These are phyloP conservation scores for Lepraria neglecta DNA, from an alignment of 495 filamentous ascomycete genomes.

Conservation along the genomic window DNA sequence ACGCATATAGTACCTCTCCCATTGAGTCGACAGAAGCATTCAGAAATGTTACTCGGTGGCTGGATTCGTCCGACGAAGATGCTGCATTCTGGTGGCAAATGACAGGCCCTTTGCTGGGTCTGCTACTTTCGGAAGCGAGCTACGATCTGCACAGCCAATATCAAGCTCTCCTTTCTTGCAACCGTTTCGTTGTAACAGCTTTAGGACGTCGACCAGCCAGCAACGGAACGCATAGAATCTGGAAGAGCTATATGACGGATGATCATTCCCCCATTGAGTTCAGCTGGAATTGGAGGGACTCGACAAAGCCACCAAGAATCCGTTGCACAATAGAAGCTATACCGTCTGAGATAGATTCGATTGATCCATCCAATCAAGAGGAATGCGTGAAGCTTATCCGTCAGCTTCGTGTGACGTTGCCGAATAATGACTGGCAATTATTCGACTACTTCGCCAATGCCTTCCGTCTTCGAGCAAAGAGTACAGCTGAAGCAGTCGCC, in stretches of 20 bases:
- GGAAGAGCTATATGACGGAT: slow-evolving; percentile 40
- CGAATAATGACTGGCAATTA: slow-evolving; percentile 28
- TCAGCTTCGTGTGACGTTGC: slow-evolving; percentile 8
- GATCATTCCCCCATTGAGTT: slow-evolving; percentile 36
- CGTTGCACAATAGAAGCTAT: slow-evolving; percentile 35
- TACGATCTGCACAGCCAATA: slow-evolving; percentile 22
- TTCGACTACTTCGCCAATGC: slow-evolving; percentile 20
- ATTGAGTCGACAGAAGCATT: no score
- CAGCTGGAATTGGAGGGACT: slow-evolving; percentile 36
- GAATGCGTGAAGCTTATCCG: slow-evolving; percentile 20
- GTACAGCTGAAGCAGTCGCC: neutral
- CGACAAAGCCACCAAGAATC: slow-evolving; percentile 23
- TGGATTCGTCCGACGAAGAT: neutral
- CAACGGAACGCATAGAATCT: neutral
- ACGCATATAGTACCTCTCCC: no score
- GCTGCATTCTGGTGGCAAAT: slow-evolving; percentile 26
- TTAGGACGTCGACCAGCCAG: slow-evolving; percentile 13
- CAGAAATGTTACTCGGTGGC: no score
- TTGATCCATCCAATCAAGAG: slow-evolving; percentile 29
- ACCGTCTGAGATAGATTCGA: slow-evolving; percentile 25
- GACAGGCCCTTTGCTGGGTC: slow-evolving; percentile 22
- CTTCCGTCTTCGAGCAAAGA: neutral
- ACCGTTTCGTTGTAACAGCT: slow-evolving; percentile 12
- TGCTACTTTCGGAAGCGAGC: slow-evolving; percentile 19
- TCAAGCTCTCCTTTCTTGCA: slow-evolving; percentile 25